Conservation (phyloP, 1,284 basidiomycete genomes). For the Volvariella volvacea region DNA sequence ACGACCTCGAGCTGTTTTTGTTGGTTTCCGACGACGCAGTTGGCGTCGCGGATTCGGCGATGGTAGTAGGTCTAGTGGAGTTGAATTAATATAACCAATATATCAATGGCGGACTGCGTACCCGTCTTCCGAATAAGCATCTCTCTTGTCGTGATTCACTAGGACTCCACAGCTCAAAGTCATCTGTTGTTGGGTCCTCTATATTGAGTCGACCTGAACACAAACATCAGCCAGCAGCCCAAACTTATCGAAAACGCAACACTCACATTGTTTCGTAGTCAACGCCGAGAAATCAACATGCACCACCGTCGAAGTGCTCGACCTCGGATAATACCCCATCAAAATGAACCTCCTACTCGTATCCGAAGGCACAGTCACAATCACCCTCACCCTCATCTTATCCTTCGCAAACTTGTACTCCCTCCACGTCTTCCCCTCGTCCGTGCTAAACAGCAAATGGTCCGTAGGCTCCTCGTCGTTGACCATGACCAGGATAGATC, state of each 20-base stretch:
- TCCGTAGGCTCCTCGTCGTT: conserved; percentile 95
- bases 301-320: conserved; percentile 57
- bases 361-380: conserved; percentile 88
- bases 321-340: conserved; percentile 58
- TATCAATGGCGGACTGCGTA: neutral
- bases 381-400: conserved; percentile 67
- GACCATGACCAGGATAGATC: conserved; percentile 87
- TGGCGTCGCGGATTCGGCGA: conserved; percentile 71
- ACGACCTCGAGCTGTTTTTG: conserved; percentile 51
- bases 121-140: conserved; percentile 81
- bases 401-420: conserved; percentile 81
- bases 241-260: neutral
- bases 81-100: conserved; percentile 1
- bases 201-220: conserved; percentile 64
- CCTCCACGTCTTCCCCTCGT: conserved; percentile 86
- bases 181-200: conserved; percentile 74
- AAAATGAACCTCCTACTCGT: conserved; percentile 90
- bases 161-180: conserved; percentile 95
- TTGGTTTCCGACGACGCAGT: conserved; percentile 78
- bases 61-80: conserved; percentile 74
- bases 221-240: neutral
- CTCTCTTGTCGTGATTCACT: conserved; percentile 75
- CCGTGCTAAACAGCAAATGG: conserved; percentile 80
- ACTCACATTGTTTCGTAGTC: conserved; percentile 69
- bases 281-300: conserved; percentile 88